Conservation (phyloP, 768 basidiomycete genomes). For the Glaciozyma antarctica region DNA sequence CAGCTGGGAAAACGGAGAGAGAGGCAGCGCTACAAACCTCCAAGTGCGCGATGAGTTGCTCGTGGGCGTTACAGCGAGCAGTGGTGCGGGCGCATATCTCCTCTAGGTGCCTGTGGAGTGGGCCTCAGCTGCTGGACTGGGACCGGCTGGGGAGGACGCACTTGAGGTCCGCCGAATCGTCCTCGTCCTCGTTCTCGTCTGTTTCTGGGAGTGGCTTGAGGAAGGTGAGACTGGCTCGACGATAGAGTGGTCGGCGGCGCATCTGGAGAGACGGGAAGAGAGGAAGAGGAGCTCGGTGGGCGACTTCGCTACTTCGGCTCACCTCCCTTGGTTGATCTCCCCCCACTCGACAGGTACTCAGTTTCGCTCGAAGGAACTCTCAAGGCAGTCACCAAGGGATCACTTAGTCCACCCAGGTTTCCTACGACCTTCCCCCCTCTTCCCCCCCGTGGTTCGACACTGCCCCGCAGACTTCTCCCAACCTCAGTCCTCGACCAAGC, state of each 20-base stretch:
- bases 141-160: not conserved
- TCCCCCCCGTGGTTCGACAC: no score
- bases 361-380: no score
- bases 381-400: no score
- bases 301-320: no score
- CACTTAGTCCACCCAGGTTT: no score
- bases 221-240: constrained; percentile 1
- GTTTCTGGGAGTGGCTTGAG: not conserved
- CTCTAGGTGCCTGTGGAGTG: not conserved
- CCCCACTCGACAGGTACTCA: no score
- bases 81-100: not conserved
- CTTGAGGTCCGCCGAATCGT: not conserved
- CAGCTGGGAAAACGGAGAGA: not conserved
- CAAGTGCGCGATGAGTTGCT: not conserved
- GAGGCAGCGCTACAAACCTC: not conserved
- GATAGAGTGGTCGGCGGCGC: not conserved
- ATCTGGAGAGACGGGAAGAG: not conserved
- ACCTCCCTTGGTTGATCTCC: no score
- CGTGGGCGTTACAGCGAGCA: not conserved
- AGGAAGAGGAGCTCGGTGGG: no score
- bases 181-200: not conserved
- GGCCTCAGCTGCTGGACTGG: not conserved
- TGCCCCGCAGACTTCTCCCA: no score
- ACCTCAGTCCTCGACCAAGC: no score
- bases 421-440: no score